A percentile compares a stretch with the other conserved stretches of the same genome.
These are phyloP conservation scores for Fusarium hostae DNA, from an alignment of 2,329 filamentous ascomycete species.

Conservation along the genomic window DNA sequence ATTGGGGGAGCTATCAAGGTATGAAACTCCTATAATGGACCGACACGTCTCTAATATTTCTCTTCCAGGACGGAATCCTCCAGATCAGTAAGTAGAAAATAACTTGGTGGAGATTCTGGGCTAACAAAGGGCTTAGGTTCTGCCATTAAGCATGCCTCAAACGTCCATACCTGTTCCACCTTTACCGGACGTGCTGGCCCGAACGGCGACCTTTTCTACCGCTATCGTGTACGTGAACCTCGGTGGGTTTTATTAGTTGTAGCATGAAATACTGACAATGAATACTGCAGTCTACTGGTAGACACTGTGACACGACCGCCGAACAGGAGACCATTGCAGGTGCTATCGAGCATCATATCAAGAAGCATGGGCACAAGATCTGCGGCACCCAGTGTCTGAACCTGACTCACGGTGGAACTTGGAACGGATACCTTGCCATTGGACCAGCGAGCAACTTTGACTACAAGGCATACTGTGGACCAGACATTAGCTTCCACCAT, in stretches of 20 bases:
- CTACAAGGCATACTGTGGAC: neutral
- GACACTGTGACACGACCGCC: neutral
- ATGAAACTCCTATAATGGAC: neutral
- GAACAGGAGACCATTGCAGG: neutral
- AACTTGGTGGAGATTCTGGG: accelerated
- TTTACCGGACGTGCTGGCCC: neutral
- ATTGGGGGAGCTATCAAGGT: neutral
- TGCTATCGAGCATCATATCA: neutral
- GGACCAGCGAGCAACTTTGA: neutral
- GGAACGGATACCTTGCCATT: neutral
- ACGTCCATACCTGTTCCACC: neutral
- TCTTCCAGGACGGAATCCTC: neutral
- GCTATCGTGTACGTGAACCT: neutral
- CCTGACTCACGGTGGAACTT: neutral
- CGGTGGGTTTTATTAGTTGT: neutral
- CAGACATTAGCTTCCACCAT: neutral
- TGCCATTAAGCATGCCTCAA: neutral
- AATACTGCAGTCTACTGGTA: neutral
- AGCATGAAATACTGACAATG: neutral
- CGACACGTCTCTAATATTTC: accelerated
- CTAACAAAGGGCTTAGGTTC: accelerated
- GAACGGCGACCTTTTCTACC: neutral
- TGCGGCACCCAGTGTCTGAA: neutral
- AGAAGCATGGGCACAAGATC: neutral
- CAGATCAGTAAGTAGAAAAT: neutral